phyloP scores from a whole-genome alignment of 1,284 basidiomycete genomes.

The Trametes hirsuta region DNA sequence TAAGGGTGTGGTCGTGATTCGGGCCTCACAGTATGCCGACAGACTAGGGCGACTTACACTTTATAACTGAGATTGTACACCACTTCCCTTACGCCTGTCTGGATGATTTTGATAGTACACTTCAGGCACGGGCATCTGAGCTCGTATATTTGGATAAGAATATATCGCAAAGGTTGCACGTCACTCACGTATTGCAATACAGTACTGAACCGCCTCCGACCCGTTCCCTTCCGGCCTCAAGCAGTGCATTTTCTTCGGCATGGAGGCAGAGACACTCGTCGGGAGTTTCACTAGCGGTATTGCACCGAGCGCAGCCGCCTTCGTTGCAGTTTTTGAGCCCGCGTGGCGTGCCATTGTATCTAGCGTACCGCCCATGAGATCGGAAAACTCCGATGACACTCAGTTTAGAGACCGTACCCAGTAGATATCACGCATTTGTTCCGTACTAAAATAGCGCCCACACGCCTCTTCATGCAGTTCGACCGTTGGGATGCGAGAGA shows the following conservation, averaged over 20 bases:
- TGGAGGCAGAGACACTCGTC: constrained; percentile 94
- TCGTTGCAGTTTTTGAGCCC: constrained; percentile 89
- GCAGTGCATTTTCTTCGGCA: constrained; percentile 96
- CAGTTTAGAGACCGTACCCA: constrained; percentile 51
- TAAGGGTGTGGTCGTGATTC: constrained; percentile 32
- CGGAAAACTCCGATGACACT: not conserved
- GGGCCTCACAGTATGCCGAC: not conserved
- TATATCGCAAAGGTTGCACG: not conserved
- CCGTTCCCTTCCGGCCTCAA: constrained; percentile 90
- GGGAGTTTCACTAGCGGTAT: constrained; percentile 62
- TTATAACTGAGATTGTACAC: constrained; percentile 97
- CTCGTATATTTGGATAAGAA: not conserved
- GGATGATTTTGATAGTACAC: constrained; percentile 97
- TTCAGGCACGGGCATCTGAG: constrained; percentile 93
- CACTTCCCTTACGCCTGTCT: constrained; percentile 91
- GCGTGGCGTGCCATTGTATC: constrained; percentile 96
- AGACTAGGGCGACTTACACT: constrained; percentile 62
- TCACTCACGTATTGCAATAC: constrained; percentile 84
- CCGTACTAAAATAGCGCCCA: constrained; percentile 90
- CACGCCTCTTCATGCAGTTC: constrained; percentile 98
- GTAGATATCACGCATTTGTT: constrained; percentile 91
- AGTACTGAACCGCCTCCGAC: constrained; percentile 83
- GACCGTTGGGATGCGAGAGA: constrained; percentile 84
- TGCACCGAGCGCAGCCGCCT: constrained; percentile 85
- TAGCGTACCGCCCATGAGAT: constrained; percentile 31